These are phyloP conservation scores for Taphrina flavorubra DNA, from an alignment of 1,139 yeast genomes.

Conservation along the genomic window DNA sequence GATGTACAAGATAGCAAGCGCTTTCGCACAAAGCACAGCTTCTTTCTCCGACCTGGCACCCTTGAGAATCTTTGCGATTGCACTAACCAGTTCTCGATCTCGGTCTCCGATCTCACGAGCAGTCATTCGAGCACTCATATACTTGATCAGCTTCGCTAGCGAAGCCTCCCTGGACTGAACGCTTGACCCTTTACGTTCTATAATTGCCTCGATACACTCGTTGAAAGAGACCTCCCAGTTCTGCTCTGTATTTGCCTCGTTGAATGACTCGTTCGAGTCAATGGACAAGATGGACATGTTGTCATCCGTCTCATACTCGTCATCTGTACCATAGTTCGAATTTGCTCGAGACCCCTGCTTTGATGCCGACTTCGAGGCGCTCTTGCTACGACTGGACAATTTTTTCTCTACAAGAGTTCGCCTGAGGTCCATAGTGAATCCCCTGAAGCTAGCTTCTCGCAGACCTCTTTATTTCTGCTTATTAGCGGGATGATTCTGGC, in stretches of 20 bases:
- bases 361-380: conserved; percentile 51
- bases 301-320: conserved; percentile 45
- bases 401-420: conserved; percentile 37
- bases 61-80: conserved; percentile 42
- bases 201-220: conserved; percentile 43
- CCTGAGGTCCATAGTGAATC: conserved; percentile 21
- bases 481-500: no score
- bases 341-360: conserved; percentile 34
- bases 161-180: conserved; percentile 45
- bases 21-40: conserved; percentile 33
- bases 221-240: conserved; percentile 45
- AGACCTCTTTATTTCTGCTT: no score
- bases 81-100: conserved; percentile 42
- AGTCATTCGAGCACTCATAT: conserved; percentile 44
- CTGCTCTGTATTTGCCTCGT: conserved; percentile 36
- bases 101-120: conserved; percentile 43
- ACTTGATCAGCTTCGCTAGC: conserved; percentile 42
- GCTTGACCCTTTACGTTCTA: conserved; percentile 45
- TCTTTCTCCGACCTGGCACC: conserved; percentile 44
- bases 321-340: conserved; percentile 42
- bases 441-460: no score
- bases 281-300: conserved; percentile 38
- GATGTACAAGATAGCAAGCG: conserved; percentile 43
- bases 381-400: conserved; percentile 52
- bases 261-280: conserved; percentile 34